A percentile compares a stretch with the other conserved stretches of the same genome.
Conservation (phyloP, 495 filamentous ascomycete species). For the Podospora pseudocomata region DNA sequence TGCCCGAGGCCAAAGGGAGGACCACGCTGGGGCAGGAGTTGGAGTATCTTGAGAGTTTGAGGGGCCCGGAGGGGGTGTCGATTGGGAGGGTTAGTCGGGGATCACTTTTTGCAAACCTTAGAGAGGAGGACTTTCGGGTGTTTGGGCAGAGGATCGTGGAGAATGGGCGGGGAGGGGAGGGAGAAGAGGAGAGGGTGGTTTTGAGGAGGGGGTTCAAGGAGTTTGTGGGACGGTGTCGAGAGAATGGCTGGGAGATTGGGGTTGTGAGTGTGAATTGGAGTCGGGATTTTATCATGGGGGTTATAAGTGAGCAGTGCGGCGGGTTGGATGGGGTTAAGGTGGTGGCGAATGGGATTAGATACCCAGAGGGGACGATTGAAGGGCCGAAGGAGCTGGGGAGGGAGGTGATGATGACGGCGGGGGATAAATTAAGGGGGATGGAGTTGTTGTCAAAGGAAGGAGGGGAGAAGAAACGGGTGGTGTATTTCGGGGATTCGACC, state of each 20-base stretch:
- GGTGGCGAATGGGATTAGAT: conserved; percentile 32
- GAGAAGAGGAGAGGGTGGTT: conserved; percentile 24
- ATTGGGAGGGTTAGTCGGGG: conserved; percentile 32
- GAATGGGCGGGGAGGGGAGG: not conserved
- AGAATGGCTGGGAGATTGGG: conserved; percentile 29
- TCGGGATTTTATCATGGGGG: conserved; percentile 37
- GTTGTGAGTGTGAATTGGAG: conserved; percentile 49
- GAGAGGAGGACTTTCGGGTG: conserved; percentile 15
- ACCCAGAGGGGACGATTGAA: conserved; percentile 29
- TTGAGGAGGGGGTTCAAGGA: conserved; percentile 36
- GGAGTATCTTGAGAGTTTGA: conserved; percentile 35
- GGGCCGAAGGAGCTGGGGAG: conserved; percentile 30
- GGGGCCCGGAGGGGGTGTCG: conserved; percentile 35
- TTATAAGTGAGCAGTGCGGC: conserved; percentile 2
- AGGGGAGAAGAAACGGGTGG: conserved; percentile 11
- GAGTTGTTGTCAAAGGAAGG: conserved; percentile 1
- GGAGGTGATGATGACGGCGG: conserved; percentile 22
- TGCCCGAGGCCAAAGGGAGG: conserved; percentile 21
- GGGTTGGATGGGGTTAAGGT: conserved; percentile 5
- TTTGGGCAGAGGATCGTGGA: conserved; percentile 29
- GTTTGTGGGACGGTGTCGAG: conserved; percentile 22
- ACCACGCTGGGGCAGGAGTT: conserved; percentile 33
- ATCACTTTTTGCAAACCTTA: conserved; percentile 35
- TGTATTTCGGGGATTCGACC: conserved; percentile 36
- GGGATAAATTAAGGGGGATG: conserved; percentile 28